phyloP scores from a whole-genome alignment of 2,329 filamentous ascomycete species.

The Cladosporium colombiae region DNA sequence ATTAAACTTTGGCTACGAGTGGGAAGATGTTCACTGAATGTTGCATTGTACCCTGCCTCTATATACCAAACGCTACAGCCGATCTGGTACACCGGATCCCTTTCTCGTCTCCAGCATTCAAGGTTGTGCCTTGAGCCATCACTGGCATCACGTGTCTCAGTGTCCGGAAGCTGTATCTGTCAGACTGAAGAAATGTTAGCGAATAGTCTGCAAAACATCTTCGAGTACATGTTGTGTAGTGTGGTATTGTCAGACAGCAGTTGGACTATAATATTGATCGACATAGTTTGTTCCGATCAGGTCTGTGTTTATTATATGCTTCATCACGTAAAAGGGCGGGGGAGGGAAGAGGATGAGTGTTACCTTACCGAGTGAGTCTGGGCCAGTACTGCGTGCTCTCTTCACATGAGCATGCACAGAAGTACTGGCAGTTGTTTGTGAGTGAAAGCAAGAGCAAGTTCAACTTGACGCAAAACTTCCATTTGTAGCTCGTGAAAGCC shows the following conservation, averaged over 20 bases:
- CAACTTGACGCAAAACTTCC: neutral
- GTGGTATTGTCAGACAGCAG: constrained; percentile 21
- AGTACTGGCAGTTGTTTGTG: constrained; percentile 6
- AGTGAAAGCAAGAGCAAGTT: constrained; percentile 1
- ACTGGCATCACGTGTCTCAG: neutral
- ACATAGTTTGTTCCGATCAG: constrained; percentile 20
- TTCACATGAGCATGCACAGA: neutral
- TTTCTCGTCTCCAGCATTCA: neutral
- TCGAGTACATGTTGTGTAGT: constrained; percentile 9
- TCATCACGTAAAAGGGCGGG: constrained; percentile 15
- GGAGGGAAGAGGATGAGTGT: neutral
- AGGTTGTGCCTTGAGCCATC: neutral
- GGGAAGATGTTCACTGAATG: neutral
- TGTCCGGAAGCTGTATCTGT: neutral
- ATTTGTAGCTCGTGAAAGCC: constrained; percentile 5
- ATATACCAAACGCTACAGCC: neutral
- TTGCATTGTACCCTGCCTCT: neutral
- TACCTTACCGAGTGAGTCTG: neutral
- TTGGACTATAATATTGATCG: constrained; percentile 22
- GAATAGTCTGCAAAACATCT: neutral
- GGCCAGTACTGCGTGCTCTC: constrained; percentile 3
- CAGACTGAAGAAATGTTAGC: constrained; percentile 3
- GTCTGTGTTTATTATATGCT: constrained; percentile 21
- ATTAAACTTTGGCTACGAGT: neutral
- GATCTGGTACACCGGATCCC: neutral